A percentile compares a stretch with the other conserved stretches of the same genome.
Evolutionary conservation across 176 grass and related monocot genomes (phyloP).

Genomic region (Carex kokanica): DNA sequence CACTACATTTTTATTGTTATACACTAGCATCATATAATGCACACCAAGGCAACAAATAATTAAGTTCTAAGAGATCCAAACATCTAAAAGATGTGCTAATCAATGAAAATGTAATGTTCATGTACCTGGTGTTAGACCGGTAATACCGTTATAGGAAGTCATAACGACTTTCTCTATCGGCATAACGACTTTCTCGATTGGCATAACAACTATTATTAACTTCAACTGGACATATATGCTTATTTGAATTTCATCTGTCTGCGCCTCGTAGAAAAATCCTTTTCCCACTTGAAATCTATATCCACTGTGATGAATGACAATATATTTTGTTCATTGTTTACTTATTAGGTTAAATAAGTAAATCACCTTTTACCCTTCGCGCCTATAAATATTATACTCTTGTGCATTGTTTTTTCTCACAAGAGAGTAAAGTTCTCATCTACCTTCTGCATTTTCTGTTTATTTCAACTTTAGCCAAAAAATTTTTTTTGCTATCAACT

Average conservation of each 20-base stretch:
- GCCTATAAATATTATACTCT: neutral
- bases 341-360: neutral
- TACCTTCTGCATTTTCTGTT: neutral
- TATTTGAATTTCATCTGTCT: neutral
- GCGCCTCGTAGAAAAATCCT: neutral
- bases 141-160: neutral
- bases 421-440: neutral
- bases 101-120: neutral
- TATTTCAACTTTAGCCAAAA: neutral
- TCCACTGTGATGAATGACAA: neutral
- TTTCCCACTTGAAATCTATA: neutral
- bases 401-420: neutral
- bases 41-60: neutral
- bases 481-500: neutral
- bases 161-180: neutral
- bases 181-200: neutral
- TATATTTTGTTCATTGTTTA: neutral
- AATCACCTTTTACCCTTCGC: neutral
- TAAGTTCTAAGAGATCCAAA: neutral
- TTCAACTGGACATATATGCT: neutral
- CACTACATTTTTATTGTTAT: neutral
- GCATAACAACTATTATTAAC: neutral
- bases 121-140: neutral
- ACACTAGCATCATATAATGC: neutral
- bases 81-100: neutral